Evolutionary conservation across 805 yeast genomes (phyloP).

Genomic region (Dipodascus albidus): DNA sequence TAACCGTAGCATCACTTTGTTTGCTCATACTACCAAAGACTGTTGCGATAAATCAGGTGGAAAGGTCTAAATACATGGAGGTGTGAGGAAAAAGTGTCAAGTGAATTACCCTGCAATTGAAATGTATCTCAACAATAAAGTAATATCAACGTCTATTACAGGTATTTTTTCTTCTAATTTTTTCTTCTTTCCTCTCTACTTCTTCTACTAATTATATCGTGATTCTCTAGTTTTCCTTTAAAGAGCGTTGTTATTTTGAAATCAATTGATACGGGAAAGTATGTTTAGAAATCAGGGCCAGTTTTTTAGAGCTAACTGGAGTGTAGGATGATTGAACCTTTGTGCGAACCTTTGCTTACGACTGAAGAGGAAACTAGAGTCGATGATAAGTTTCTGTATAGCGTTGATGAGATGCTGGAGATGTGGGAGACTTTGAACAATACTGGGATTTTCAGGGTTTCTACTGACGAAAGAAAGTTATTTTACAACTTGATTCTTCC

Average conservation of each 20-base stretch:
- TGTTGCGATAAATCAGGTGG: neutral
- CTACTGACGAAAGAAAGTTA: neutral
- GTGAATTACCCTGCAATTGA: neutral
- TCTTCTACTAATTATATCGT: neutral
- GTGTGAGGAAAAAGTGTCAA: neutral
- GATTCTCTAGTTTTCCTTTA: neutral
- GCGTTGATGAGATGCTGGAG: neutral
- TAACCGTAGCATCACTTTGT: neutral
- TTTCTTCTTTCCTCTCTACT: neutral
- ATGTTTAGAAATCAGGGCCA: neutral
- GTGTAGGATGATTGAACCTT: neutral
- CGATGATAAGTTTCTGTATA: neutral
- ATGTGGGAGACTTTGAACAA: neutral
- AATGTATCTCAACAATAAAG: neutral
- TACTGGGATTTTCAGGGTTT: neutral
- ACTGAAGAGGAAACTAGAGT: neutral
- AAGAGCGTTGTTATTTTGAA: neutral
- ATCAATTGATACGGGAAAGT: constrained; percentile 1
- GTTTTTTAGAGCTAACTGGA: neutral
- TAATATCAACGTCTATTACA: neutral
- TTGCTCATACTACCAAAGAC: neutral
- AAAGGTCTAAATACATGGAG: too few relatives aligned
- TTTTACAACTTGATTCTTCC: neutral
- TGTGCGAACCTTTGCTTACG: neutral
- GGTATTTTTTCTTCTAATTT: neutral